These are phyloP conservation scores for Erythrobasidium hasegawianum DNA, from an alignment of 1,284 basidiomycete species.

Conservation along the genomic window DNA sequence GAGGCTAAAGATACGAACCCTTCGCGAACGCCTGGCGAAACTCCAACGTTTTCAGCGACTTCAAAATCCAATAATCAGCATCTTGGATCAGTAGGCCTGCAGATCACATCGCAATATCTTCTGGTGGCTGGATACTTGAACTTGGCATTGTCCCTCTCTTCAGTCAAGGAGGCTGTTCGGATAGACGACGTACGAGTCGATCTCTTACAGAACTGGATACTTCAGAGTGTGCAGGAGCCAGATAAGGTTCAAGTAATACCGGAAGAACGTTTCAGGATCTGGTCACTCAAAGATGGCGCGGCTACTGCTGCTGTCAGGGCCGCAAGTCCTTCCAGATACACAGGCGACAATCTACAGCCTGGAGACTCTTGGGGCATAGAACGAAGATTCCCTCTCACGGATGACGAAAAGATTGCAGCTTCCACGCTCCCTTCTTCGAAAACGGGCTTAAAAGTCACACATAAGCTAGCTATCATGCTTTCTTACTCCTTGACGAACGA, in stretches of 20 bases:
- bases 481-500: constrained; percentile 3
- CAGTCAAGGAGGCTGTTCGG: not conserved
- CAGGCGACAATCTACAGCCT: not conserved
- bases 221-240: not conserved
- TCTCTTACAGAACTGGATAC: not conserved
- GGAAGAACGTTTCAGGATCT: not conserved
- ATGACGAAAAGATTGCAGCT: constrained; percentile 3
- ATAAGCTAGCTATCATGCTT: constrained; percentile 10
- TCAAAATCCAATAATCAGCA: not conserved
- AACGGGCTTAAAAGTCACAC: constrained; percentile 8
- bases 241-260: not conserved
- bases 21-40: not conserved
- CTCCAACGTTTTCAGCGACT: not conserved
- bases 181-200: constrained; percentile 1
- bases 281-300: not conserved
- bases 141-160: not conserved
- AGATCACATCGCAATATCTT: not conserved
- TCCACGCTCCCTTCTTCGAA: constrained; percentile 6
- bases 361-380: not conserved
- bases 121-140: not conserved
- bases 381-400: not conserved
- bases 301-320: not conserved
- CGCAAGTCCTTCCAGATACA: not conserved
- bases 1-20: not conserved
- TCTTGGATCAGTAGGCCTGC: not conserved